A percentile compares a stretch with the other conserved stretches of the same genome.
Evolutionary conservation across 768 basidiomycete species (phyloP).

Genomic region (Scleroderma citrinum): DNA sequence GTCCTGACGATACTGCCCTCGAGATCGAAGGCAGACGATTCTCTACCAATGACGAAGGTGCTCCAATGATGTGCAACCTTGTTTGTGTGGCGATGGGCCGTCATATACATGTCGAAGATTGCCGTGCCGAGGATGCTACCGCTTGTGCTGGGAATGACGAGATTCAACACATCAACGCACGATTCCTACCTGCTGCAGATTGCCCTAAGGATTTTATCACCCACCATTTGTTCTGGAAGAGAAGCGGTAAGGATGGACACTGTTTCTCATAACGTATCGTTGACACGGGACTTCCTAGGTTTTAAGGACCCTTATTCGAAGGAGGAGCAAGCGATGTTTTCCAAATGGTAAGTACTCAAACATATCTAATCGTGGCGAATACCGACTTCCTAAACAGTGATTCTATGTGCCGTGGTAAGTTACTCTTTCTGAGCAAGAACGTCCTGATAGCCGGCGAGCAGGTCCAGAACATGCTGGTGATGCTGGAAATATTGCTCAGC

Average conservation of each 20-base stretch:
- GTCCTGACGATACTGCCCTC: conserved; percentile 37
- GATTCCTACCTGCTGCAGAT: conserved; percentile 37
- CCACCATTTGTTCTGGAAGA: conserved; percentile 46
- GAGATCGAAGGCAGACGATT: conserved; percentile 49
- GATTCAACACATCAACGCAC: conserved; percentile 35
- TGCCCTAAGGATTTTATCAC: conserved; percentile 45
- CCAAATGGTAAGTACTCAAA: conserved; percentile 36
- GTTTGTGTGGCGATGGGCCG: conserved; percentile 45
- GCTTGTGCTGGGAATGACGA: conserved; percentile 35
- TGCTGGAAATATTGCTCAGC: conserved; percentile 30
- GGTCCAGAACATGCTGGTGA: conserved; percentile 42
- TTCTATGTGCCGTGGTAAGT: conserved; percentile 39
- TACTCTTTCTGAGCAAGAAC: background rate
- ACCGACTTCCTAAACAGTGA: conserved; percentile 28
- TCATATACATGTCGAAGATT: conserved; percentile 49
- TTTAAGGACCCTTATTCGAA: conserved; percentile 54
- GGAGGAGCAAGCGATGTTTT: conserved; percentile 43
- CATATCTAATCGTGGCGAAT: background rate
- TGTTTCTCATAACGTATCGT: background rate
- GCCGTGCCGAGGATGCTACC: conserved; percentile 31
- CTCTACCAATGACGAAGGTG: conserved; percentile 42
- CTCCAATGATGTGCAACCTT: conserved; percentile 53
- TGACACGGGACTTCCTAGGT: conserved; percentile 23
- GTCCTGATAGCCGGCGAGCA: conserved; percentile 11
- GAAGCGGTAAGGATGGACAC: conserved; percentile 34